Base-by-base conservation (phyloP, 2,329 filamentous ascomycete species). In the Elsinoe perseae region DNA sequence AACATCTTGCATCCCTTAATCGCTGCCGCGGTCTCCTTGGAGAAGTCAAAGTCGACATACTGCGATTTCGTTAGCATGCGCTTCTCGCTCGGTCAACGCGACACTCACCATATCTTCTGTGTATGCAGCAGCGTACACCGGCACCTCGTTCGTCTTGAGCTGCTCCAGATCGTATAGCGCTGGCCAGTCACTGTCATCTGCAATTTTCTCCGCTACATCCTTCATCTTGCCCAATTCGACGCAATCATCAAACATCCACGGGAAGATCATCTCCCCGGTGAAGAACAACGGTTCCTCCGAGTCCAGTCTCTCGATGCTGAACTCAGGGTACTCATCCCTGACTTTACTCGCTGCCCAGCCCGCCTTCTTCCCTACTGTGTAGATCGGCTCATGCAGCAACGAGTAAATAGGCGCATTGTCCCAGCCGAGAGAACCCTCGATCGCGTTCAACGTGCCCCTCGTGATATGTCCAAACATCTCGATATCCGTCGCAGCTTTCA, bases 231-330 rank as follows among this genome's bases (percentile, higher is more conserved):
- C 73, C 18, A 97, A 80, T 69, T 95, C 89, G 0, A 82, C 76
- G 65, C 89, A 92, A 14, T 85, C 85, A 34, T 90, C 82, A 62
- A 95, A 91, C 77, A 91, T 87, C 70, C 87, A 86, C 0, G 87
- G 85, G 68, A 84, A 95, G 52, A 95, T 75, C 89, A 95, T 96
- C 73, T 97, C 92, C 58, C 91, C 90, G 0, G 88, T 89, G 72
- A 96, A 95, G 69, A 80, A 87, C 20, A 93, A 74, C 0, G 85
- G 84, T 2, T 73, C 61, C 34, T 70, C 64, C 10, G 48, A 52
- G 21, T 52, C 48, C 16, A 52, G 48, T 6, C 68, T 69, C 1
- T 73, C 70, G 16, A 75, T 64, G 54, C 75, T 70, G 67, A 81
- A 83, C 14, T 70, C 71, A 0, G 73, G 67, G 59, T 72, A 72